A percentile compares a stretch with the other conserved stretches of the same genome.
These are phyloP conservation scores for Uronychia binucleata DNA, from an alignment of 73 alveolate genomes.

Conservation along the genomic window DNA sequence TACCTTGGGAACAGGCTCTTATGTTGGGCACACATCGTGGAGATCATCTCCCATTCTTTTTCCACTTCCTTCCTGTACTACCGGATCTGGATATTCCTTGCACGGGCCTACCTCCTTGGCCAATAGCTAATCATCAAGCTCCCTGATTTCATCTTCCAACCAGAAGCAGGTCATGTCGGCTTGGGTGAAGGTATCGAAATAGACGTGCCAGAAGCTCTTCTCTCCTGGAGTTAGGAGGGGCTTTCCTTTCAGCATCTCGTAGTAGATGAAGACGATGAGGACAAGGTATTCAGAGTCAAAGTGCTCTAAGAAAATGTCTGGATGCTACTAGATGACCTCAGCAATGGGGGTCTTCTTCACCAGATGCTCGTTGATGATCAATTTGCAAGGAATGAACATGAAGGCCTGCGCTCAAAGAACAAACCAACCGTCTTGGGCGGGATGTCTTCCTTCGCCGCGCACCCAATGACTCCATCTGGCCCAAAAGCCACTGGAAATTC, in stretches of 20 bases:
- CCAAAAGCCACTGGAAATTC: too few relatives aligned
- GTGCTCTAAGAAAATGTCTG: not conserved
- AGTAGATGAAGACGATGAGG: slow-evolving; percentile 51
- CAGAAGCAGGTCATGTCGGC: slow-evolving; percentile 53
- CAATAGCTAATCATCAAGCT: slow-evolving; percentile 49
- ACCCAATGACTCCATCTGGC: too few relatives aligned
- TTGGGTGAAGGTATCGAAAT: slow-evolving; percentile 43
- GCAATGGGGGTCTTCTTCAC: not conserved
- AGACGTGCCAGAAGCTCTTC: slow-evolving; percentile 66
- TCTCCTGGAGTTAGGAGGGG: slow-evolving; percentile 43
- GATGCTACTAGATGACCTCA: not conserved
- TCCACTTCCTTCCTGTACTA: slow-evolving; percentile 52
- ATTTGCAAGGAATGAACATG: not conserved
- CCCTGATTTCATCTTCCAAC: slow-evolving; percentile 38
- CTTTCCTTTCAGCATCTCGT: slow-evolving; percentile 20
- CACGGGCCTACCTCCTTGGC: slow-evolving; percentile 21
- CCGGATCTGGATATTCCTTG: not conserved
- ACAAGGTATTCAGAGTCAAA: slow-evolving; percentile 47
- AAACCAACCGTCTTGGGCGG: too few relatives aligned
- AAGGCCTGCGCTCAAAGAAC: too few relatives aligned
- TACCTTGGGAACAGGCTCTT: slow-evolving; percentile 24
- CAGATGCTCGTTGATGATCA: not conserved
- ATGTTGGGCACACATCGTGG: slow-evolving; percentile 12
- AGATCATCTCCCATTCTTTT: slow-evolving; percentile 28
- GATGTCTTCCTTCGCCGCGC: too few relatives aligned